These are phyloP conservation scores for Wilcoxina mikolae DNA, from an alignment of 495 filamentous ascomycete genomes.

Conservation along the genomic window DNA sequence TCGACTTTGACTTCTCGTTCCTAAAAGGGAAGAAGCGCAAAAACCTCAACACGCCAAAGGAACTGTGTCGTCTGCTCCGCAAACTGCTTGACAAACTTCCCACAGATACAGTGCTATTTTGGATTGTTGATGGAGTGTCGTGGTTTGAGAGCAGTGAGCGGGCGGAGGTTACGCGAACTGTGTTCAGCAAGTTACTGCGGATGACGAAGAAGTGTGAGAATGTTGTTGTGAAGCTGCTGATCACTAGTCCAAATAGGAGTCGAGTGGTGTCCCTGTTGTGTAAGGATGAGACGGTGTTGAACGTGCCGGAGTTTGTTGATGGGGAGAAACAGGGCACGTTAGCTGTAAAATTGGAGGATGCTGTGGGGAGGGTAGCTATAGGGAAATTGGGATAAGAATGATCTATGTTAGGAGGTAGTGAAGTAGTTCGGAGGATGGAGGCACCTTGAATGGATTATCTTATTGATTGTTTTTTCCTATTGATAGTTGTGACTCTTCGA, in stretches of 20 bases:
- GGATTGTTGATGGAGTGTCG: slow-evolving; percentile 1
- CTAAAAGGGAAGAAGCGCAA: background rate
- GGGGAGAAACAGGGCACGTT: background rate
- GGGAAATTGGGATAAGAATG: too few species aligned
- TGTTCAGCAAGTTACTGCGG: slow-evolving; percentile 1
- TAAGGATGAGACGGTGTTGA: background rate
- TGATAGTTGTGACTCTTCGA: too few species aligned
- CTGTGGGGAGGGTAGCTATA: too few species aligned
- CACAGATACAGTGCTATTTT: background rate
- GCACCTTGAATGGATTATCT: too few species aligned
- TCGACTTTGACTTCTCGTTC: slow-evolving; percentile 6
- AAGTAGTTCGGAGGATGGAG: too few species aligned
- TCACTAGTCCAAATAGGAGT: slow-evolving; percentile 5
- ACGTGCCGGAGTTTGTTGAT: slow-evolving; percentile 1
- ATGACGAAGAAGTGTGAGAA: background rate
- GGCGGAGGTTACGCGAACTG: background rate
- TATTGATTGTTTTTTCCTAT: too few species aligned
- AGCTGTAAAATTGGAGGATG: background rate
- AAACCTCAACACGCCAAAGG: background rate
- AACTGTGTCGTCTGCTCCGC: background rate
- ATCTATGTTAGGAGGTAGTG: too few species aligned
- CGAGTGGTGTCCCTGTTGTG: background rate
- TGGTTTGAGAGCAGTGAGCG: background rate
- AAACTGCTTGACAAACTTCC: slow-evolving; percentile 1
- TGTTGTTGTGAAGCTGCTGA: slow-evolving; percentile 5